A percentile compares a stretch with the other conserved stretches of the same genome.
Conservation (phyloP, 805 yeast genomes). For the Sugiyamaella americana region DNA sequence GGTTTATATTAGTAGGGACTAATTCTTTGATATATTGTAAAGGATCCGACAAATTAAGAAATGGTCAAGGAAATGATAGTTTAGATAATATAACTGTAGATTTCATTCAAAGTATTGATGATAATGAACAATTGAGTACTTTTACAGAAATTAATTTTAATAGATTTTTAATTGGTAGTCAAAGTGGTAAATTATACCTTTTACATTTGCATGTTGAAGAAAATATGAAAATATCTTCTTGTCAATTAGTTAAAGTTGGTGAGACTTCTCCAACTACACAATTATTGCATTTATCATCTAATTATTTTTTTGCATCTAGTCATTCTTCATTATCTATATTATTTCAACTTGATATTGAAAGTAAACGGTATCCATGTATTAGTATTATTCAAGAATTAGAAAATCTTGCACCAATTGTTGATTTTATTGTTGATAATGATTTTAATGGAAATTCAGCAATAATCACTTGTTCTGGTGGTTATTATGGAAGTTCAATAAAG, state of each 20-base stretch:
- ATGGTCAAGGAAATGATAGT: background rate
- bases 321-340: constrained; percentile 4
- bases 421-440: constrained; percentile 5
- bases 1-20: background rate
- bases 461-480: constrained; percentile 8
- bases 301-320: constrained; percentile 14
- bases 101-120: background rate
- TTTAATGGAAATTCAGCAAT: background rate
- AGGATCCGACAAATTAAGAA: background rate
- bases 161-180: constrained; percentile 8
- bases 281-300: constrained; percentile 13
- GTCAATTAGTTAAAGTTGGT: constrained; percentile 5
- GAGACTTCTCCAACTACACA: constrained; percentile 5
- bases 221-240: too few species aligned
- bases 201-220: constrained; percentile 1
- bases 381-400: constrained; percentile 7
- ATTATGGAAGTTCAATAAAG: constrained; percentile 4
- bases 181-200: constrained; percentile 10
- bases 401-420: constrained; percentile 12
- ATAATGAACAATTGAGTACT: constrained; percentile 1
- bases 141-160: constrained; percentile 7
- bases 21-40: background rate
- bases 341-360: constrained; percentile 7
- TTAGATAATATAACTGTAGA: background rate
- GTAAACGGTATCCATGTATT: background rate